phyloP scores from a whole-genome alignment of 768 basidiomycete genomes.

The Naganishia vishniacii region DNA sequence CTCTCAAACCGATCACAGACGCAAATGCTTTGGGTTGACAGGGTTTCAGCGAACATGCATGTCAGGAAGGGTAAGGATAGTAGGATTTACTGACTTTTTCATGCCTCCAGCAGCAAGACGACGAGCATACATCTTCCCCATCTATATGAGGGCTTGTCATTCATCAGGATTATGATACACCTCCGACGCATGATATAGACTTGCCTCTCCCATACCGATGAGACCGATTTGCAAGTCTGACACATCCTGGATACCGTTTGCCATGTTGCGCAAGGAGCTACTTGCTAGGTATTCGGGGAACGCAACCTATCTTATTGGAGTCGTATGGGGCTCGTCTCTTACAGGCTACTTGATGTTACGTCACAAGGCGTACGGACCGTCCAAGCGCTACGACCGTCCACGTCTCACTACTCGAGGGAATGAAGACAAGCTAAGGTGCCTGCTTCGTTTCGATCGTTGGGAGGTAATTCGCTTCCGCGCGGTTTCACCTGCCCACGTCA shows the following conservation, averaged over 20 bases:
- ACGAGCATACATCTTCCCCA: slow-evolving; percentile 90
- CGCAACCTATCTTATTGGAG: no score
- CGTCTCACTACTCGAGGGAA: no score
- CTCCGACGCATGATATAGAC: no score
- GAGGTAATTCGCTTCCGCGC: not conserved
- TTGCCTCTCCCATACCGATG: slow-evolving; percentile 83
- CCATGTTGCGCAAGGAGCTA: not conserved
- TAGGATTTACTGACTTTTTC: slow-evolving; percentile 65
- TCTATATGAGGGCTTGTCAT: no score
- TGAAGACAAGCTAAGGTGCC: not conserved
- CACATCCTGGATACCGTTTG: slow-evolving; percentile 2
- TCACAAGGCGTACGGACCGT: no score
- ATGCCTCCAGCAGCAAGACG: slow-evolving; percentile 73
- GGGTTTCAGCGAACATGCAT: not conserved
- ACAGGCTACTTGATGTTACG: no score
- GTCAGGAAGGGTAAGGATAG: not conserved
- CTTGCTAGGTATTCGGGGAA: no score
- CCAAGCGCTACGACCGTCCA: no score
- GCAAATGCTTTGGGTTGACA: slow-evolving; percentile 61
- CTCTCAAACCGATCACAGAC: slow-evolving; percentile 80
- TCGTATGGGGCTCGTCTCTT: no score
- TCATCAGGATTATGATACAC: no score
- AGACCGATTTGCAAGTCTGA: slow-evolving; percentile 59
- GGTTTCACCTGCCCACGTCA: not conserved
- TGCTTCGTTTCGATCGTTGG: not conserved